Percentiles rank a stretch among this genome's conserved stretches.
These are phyloP conservation scores for Notholithocarpus densiflorus DNA, from an alignment of 306 rosid species.

Conservation along the genomic window DNA sequence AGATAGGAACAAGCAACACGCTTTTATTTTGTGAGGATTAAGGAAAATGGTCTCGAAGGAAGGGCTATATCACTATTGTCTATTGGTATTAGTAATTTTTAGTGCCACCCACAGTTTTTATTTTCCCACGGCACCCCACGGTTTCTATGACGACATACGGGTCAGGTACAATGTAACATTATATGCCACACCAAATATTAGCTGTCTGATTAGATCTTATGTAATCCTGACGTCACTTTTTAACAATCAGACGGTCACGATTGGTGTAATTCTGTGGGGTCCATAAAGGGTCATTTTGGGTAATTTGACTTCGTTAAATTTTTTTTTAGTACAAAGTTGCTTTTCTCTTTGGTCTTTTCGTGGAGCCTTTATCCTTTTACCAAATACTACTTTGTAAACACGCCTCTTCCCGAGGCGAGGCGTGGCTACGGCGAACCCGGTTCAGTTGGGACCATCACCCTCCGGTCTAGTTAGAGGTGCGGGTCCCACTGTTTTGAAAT, in stretches of 20 bases:
- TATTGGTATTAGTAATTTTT: too few species aligned
- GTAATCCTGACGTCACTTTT: neutral
- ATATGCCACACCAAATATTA: neutral
- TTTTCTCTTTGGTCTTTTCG: neutral
- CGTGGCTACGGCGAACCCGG: neutral
- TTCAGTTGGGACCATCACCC: neutral
- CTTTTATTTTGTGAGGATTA: neutral
- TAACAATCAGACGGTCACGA: neutral
- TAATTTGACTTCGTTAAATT: neutral
- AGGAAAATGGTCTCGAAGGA: too few species aligned
- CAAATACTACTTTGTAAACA: neutral
- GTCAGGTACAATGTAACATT: neutral
- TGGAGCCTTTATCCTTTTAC: neutral
- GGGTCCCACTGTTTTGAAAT: neutral
- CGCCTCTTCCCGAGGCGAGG: neutral
- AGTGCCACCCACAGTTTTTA: neutral
- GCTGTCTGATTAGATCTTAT: neutral
- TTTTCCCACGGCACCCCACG: slow-evolving; percentile 26
- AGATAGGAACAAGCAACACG: too few species aligned
- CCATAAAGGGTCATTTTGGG: neutral
- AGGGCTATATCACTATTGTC: too few species aligned
- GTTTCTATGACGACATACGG: neutral
- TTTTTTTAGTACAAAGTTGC: neutral
- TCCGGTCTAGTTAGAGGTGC: too few species aligned
- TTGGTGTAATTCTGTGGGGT: neutral